phyloP scores from a whole-genome alignment of 2,329 filamentous ascomycete genomes.

The Alternaria panax region DNA sequence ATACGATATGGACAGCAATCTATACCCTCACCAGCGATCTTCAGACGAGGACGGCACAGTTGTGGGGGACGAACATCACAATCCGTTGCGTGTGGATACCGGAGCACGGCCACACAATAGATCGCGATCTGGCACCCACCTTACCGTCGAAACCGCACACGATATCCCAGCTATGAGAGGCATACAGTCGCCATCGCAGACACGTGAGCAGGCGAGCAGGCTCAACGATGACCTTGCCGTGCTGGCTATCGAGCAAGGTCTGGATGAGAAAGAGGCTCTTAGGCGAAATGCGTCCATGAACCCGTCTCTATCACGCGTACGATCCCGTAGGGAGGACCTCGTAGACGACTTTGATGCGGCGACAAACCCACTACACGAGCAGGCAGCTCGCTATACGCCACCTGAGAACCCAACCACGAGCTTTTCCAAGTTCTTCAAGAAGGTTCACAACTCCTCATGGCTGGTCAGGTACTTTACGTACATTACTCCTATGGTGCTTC shows the following conservation, averaged over 20 bases:
- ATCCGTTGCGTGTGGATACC: conserved; percentile 23
- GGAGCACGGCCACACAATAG: conserved; percentile 19
- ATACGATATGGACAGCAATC: conserved; percentile 44
- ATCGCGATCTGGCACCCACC: conserved; percentile 51
- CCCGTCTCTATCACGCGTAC: conserved; percentile 59
- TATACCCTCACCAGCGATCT: conserved; percentile 38
- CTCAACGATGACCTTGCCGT: conserved; percentile 72
- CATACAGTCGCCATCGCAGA: conserved; percentile 61
- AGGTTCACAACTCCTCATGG: conserved; percentile 69
- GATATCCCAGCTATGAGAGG: conserved; percentile 34
- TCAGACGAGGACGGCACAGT: conserved; percentile 51
- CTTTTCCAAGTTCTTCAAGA: conserved; percentile 70
- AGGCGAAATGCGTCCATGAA: conserved; percentile 46
- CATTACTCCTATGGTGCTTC: conserved; percentile 68
- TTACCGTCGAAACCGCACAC: conserved; percentile 59
- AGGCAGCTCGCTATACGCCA: conserved; percentile 69
- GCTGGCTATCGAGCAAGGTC: conserved; percentile 69
- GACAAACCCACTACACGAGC: conserved; percentile 74
- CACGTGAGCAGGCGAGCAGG: conserved; percentile 66
- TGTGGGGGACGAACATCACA: conserved; percentile 46
- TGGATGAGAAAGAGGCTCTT: conserved; percentile 55
- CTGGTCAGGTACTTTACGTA: conserved; percentile 75
- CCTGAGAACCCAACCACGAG: conserved; percentile 68
- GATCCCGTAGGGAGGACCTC: conserved; percentile 63
- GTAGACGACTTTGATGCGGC: conserved; percentile 72